Evolutionary conservation across 2,329 filamentous ascomycete species (phyloP).

Genomic region (Alternaria longipes): DNA sequence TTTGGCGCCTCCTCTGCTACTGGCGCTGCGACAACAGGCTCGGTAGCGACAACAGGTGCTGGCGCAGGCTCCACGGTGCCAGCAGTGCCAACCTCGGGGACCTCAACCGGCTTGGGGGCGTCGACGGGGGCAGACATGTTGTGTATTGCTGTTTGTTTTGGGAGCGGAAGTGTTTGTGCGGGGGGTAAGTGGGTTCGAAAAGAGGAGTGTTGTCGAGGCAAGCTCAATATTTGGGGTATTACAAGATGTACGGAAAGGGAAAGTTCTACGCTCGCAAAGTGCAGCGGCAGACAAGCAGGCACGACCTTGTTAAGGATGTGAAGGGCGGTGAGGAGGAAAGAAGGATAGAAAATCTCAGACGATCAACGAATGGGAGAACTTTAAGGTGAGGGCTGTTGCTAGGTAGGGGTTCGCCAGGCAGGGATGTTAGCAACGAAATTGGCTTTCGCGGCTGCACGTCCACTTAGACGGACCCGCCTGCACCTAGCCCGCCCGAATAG

Average conservation of each 20-base stretch:
- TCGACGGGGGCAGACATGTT: constrained; percentile 73
- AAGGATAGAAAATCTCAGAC: constrained; percentile 39
- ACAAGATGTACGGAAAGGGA: constrained; percentile 46
- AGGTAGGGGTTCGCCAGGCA: constrained; percentile 39
- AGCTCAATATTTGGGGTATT: constrained; percentile 42
- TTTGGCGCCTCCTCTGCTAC: constrained; percentile 53
- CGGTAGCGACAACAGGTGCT: constrained; percentile 47
- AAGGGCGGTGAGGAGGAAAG: constrained; percentile 43
- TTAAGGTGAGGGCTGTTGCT: constrained; percentile 51
- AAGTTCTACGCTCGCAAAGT: constrained; percentile 42
- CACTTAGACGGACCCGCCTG: constrained; percentile 43
- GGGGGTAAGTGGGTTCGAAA: constrained; percentile 22
- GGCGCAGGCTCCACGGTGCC: constrained; percentile 48
- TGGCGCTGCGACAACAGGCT: constrained; percentile 51
- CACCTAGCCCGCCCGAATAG: constrained; percentile 38
- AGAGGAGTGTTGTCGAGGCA: constrained; percentile 30
- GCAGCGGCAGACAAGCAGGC: constrained; percentile 40
- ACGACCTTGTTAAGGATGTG: constrained; percentile 39
- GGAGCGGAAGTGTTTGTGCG: constrained; percentile 3
- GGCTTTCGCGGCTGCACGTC: constrained; percentile 41
- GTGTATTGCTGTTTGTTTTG: constrained; percentile 10
- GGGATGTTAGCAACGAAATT: constrained; percentile 47
- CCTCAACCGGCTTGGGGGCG: constrained; percentile 73
- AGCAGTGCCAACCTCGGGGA: constrained; percentile 44
- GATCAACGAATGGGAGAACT: constrained; percentile 44